Evolutionary conservation across 1,284 basidiomycete species (phyloP), one percentile per base, ranked within the genome.

Genomic region (Ustilago vetiveriae): DNA sequence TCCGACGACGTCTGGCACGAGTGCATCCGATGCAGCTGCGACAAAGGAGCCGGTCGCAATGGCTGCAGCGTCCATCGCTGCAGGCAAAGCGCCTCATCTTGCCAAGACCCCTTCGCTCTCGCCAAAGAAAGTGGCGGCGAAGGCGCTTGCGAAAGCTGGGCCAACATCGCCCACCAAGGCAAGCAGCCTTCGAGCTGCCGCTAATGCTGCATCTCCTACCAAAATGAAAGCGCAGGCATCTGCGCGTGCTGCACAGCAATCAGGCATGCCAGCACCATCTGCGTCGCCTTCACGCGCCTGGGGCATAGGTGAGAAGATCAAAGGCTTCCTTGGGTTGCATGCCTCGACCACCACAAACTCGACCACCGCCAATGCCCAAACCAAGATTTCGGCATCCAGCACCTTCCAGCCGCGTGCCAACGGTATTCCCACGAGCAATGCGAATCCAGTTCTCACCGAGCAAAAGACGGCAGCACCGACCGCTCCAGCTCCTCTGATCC

Each of bases 241-340:
- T 3, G 21, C 59, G 14, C 54, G 59, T 23, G 19, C 52, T 9
- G 56, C 56, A 21, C 45, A 49, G 19, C 60, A 47, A 17, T 56
- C 59, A 22, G 43, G 48, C 22, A 35, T 44, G 17, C 45, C 56
- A 3, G 52, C 67, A 11, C 11, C 60, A 3, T 51, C 66, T n/a
- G 37, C 59, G 9, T 64, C 67, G n/a, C 60, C 67, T 8, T 64
- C 62, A 21, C 45, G 67, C 19, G 23, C 50, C 1, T 70, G 67
- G 67, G 72, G 72, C 21, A 37, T 74, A n/a, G 69, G 75, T 11
- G 68, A 72, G 17, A 72, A 69, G 54, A 62, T 76, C 67, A 70
- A 73, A 33, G 70, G 72, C 21, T 63, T 76, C 47, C 56, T 76
- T 17, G 75, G 75, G 6, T 47, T 76, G 42, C 71, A 70, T 23